These are phyloP conservation scores for Hagleromyces aurorensis DNA, from an alignment of 805 yeast species.

Conservation along the genomic window DNA sequence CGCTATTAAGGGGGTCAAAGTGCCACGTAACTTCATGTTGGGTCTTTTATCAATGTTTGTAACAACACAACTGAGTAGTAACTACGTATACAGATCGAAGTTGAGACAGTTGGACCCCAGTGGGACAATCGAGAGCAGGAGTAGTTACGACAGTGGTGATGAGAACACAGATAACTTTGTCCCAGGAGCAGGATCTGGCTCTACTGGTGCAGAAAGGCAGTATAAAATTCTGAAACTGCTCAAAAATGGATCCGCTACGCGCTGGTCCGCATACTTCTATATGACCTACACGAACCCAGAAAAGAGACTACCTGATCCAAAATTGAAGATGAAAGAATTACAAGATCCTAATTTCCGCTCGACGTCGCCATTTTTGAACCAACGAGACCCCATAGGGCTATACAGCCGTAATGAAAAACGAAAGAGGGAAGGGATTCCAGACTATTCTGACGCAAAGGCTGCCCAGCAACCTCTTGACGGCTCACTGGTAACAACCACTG, in stretches of 20 bases:
- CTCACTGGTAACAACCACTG: no score
- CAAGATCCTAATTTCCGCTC: constrained; percentile 7
- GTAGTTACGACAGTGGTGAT: constrained; percentile 10
- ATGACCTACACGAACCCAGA: constrained; percentile 44
- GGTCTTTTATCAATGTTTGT: constrained; percentile 36
- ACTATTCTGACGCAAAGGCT: no score
- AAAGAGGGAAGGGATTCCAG: constrained; percentile 12
- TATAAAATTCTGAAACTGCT: constrained; percentile 30
- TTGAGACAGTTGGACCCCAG: constrained; percentile 20
- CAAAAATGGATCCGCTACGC: constrained; percentile 29
- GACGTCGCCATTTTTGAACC: constrained; percentile 24
- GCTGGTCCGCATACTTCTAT: constrained; percentile 47
- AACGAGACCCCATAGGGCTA: constrained; percentile 34
- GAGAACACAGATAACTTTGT: constrained; percentile 6
- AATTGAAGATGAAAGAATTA: constrained; percentile 29
- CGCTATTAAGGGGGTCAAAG: constrained; percentile 32
- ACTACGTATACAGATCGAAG: constrained; percentile 28
- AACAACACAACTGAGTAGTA: constrained; percentile 28
- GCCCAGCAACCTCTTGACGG: no score
- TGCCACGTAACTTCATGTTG: constrained; percentile 35
- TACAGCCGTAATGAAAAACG: constrained; percentile 28
- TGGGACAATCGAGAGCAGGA: constrained; percentile 18
- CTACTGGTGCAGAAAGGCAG: constrained; percentile 21
- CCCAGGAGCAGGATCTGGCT: constrained; percentile 3
- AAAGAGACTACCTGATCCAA: constrained; percentile 50